phyloP scores from a whole-genome alignment of 768 basidiomycete genomes.

The Cystobasidium ongulense region DNA sequence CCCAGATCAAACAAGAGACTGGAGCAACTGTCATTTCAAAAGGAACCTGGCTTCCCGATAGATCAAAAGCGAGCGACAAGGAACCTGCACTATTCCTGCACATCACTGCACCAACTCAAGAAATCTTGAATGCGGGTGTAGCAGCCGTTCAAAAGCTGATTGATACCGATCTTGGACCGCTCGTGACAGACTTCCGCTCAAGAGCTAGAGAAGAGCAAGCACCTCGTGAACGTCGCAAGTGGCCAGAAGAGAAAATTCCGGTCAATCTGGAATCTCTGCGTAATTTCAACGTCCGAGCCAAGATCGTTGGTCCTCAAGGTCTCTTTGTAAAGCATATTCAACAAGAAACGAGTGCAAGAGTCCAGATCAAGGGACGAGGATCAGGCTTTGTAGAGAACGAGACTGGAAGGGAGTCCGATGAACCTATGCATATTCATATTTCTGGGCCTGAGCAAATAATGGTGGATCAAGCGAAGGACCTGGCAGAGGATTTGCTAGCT shows the following conservation, averaged over 20 bases:
- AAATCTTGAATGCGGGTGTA: conserved; percentile 46
- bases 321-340: conserved; percentile 98
- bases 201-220: conserved; percentile 34
- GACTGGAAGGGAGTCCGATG: conserved; percentile 75
- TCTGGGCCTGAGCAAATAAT: conserved; percentile 88
- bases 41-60: conserved; percentile 93
- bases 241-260: conserved; percentile 92
- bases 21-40: conserved; percentile 88
- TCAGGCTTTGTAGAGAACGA: conserved; percentile 91
- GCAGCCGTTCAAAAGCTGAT: conserved; percentile 47
- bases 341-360: conserved; percentile 85
- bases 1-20: conserved; percentile 80
- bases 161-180: conserved; percentile 47
- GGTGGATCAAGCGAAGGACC: conserved; percentile 72
- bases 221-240: conserved; percentile 64
- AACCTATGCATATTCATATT: conserved; percentile 85
- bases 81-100: conserved; percentile 92
- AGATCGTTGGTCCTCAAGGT: conserved; percentile 93
- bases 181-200: conserved; percentile 51
- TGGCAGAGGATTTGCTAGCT: conserved; percentile 78
- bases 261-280: conserved; percentile 82
- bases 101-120: conserved; percentile 58
- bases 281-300: conserved; percentile 95
- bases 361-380: conserved; percentile 91
- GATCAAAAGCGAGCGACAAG: conserved; percentile 77